Percentiles rank a stretch among this genome's conserved stretches.
phyloP scores from a whole-genome alignment of 352 stramenopile species.

The Pythium apleroticum region DNA sequence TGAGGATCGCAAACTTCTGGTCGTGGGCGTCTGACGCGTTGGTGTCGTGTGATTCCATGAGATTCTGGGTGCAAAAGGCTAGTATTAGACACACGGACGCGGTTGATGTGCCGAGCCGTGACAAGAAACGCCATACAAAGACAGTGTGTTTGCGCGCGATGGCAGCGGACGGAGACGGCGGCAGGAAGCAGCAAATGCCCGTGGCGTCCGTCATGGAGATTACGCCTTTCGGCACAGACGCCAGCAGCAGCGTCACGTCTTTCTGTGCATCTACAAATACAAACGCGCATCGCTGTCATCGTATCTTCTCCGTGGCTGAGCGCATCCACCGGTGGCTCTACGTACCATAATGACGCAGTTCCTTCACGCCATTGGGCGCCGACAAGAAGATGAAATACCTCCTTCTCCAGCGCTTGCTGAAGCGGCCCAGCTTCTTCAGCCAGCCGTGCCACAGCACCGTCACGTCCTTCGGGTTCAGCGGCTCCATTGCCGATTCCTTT shows the following conservation, averaged over 20 bases:
- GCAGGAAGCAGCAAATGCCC: slow-evolving; percentile 75
- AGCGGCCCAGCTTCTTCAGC: slow-evolving; percentile 83
- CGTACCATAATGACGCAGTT: slow-evolving; percentile 75
- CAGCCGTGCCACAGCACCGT: slow-evolving; percentile 83
- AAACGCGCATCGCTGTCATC: neutral
- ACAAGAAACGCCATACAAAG: slow-evolving; percentile 44
- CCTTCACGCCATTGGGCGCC: slow-evolving; percentile 60
- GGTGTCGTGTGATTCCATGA: slow-evolving; percentile 49
- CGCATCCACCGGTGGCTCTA: neutral
- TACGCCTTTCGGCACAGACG: slow-evolving; percentile 71
- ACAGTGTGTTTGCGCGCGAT: slow-evolving; percentile 46
- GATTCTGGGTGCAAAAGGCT: slow-evolving; percentile 35
- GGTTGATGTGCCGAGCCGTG: neutral
- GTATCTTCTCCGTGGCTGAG: neutral
- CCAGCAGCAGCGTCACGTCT: slow-evolving; percentile 54
- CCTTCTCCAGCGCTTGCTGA: slow-evolving; percentile 78
- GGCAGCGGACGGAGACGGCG: slow-evolving; percentile 33
- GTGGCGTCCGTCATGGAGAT: slow-evolving; percentile 70
- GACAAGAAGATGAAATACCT: slow-evolving; percentile 82
- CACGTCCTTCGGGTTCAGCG: slow-evolving; percentile 44
- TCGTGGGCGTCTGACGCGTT: slow-evolving; percentile 52
- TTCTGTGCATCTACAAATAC: slow-evolving; percentile 45
- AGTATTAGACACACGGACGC: neutral
- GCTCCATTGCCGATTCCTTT: slow-evolving; percentile 18
- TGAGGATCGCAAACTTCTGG: slow-evolving; percentile 78